Conservation (phyloP, 352 stramenopile genomes). For the Globisporangium ultimum region DNA sequence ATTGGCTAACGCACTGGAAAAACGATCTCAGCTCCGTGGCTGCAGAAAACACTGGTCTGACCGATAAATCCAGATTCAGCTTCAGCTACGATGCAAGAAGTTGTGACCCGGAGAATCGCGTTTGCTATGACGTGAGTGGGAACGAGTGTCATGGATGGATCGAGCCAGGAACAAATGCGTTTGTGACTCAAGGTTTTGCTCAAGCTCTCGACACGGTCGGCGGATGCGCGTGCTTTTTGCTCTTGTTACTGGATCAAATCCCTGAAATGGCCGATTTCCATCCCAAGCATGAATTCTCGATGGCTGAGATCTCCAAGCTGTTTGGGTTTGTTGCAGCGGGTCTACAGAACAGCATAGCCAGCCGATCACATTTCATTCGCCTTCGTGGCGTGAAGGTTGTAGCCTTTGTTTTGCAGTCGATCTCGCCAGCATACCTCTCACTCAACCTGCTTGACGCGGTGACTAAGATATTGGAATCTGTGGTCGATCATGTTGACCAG, state of each 20-base stretch:
- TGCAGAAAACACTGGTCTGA: constrained; percentile 56
- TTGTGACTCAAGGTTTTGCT: constrained; percentile 58
- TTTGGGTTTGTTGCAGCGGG: constrained; percentile 57
- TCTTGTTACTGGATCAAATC: constrained; percentile 73
- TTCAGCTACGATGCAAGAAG: constrained; percentile 80
- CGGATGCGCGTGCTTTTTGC: constrained; percentile 65
- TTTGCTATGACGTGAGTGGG: constrained; percentile 73
- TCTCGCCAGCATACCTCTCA: constrained; percentile 74
- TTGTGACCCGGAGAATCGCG: constrained; percentile 44
- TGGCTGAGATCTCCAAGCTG: constrained; percentile 63
- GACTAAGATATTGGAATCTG: constrained; percentile 54
- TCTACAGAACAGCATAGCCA: constrained; percentile 51
- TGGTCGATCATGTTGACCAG: constrained; percentile 35
- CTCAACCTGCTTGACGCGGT: constrained; percentile 55
- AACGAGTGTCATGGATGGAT: constrained; percentile 73
- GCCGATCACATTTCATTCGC: constrained; percentile 70
- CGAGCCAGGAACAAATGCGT: constrained; percentile 59
- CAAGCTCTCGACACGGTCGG: constrained; percentile 67
- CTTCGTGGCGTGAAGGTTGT: constrained; percentile 71
- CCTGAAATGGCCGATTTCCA: constrained; percentile 79
- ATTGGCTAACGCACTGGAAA: constrained; percentile 80
- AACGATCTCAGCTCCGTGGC: constrained; percentile 52
- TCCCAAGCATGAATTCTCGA: constrained; percentile 60
- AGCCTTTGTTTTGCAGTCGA: constrained; percentile 67
- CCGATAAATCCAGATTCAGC: constrained; percentile 77